Conservation (phyloP, 768 basidiomycete species). For the Nidularia sp. region DNA sequence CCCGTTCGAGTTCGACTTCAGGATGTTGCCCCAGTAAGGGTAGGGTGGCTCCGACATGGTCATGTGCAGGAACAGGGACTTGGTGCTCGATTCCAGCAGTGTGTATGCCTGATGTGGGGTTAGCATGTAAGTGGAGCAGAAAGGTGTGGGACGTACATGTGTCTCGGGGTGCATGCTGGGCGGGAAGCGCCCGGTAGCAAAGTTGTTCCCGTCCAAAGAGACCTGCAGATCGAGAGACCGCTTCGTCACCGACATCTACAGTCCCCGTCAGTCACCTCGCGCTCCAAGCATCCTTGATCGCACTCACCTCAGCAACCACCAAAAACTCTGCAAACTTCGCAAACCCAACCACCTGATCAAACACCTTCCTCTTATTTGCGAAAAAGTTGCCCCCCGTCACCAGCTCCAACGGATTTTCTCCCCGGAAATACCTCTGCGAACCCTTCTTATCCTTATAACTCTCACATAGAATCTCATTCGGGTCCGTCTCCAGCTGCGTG, state of each 20-base stretch:
- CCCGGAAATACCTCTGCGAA: constrained; percentile 56
- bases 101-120: constrained; percentile 69
- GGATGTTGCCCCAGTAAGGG: constrained; percentile 85
- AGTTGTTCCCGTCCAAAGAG: constrained; percentile 84
- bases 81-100: constrained; percentile 89
- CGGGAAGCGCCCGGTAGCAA: constrained; percentile 87
- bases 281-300: neutral
- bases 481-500: constrained; percentile 71
- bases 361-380: constrained; percentile 65
- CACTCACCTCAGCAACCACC: constrained; percentile 85
- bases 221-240: constrained; percentile 81
- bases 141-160: constrained; percentile 52
- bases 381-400: constrained; percentile 77
- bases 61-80: constrained; percentile 92
- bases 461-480: constrained; percentile 90
- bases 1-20: constrained; percentile 97
- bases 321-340: constrained; percentile 96
- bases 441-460: constrained; percentile 80
- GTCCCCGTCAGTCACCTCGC: neutral
- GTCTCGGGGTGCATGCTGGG: constrained; percentile 86
- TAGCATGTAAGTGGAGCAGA: neutral
- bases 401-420: constrained; percentile 68
- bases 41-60: constrained; percentile 77
- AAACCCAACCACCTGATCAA: constrained; percentile 89
- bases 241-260: constrained; percentile 42